These are phyloP conservation scores for Margaritispora aquatica DNA, from an alignment of 495 filamentous ascomycete genomes.

Conservation along the genomic window DNA sequence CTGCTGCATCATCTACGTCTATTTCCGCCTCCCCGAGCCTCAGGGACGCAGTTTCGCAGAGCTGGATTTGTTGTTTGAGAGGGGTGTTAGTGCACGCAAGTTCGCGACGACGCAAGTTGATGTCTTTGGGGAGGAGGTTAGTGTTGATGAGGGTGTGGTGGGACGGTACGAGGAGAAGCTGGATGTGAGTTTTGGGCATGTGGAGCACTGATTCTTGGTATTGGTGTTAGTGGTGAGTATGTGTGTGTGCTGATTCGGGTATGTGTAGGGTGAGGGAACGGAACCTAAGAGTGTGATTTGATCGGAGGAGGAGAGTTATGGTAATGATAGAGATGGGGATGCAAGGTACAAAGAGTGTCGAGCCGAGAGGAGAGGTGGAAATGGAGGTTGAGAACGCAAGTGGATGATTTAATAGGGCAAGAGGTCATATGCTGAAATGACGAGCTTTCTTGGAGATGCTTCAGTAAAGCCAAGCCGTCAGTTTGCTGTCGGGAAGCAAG, in stretches of 20 bases:
- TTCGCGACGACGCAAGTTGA: constrained; percentile 60
- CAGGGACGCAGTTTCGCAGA: constrained; percentile 66
- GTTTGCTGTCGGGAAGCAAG: too few species aligned
- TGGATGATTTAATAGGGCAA: too few species aligned
- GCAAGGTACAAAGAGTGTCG: not conserved
- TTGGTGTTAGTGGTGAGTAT: constrained; percentile 5
- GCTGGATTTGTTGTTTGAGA: constrained; percentile 67
- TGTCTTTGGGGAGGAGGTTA: constrained; percentile 52
- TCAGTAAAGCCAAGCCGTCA: too few species aligned
- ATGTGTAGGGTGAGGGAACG: not conserved
- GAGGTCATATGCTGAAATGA: too few species aligned
- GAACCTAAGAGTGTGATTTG: not conserved
- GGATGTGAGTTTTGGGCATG: constrained; percentile 4
- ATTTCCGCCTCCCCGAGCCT: constrained; percentile 72
- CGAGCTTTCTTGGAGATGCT: too few species aligned
- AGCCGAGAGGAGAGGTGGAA: not conserved
- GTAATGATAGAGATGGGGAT: not conserved
- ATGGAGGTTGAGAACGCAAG: too few species aligned
- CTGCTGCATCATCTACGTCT: constrained; percentile 65
- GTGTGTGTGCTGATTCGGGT: not conserved
- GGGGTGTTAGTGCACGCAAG: constrained; percentile 57
- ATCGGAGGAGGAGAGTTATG: not conserved
- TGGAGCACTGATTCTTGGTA: not conserved
- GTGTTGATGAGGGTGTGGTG: constrained; percentile 41
- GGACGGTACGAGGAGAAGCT: constrained; percentile 35